Evolutionary conservation across 345 rosid genomes (phyloP).

Genomic region (Hypericum perforatum): DNA sequence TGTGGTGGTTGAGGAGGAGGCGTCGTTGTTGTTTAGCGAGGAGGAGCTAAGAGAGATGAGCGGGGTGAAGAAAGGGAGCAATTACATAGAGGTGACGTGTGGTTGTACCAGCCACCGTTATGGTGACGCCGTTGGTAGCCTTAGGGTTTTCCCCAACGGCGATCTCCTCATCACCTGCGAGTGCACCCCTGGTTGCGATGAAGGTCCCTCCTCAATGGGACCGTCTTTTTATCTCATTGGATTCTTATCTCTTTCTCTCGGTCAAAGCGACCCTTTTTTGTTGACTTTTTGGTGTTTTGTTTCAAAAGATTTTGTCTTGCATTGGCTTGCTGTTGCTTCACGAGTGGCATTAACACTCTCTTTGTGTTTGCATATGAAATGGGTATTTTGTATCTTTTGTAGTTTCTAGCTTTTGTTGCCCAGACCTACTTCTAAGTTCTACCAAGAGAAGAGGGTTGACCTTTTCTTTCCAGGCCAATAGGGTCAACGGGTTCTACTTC

Average conservation of each 20-base stretch:
- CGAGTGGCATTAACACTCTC: too few relatives aligned
- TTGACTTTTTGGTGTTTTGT: too few relatives aligned
- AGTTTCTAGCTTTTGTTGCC: too few relatives aligned
- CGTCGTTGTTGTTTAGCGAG: slow-evolving; percentile 48
- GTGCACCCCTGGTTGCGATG: slow-evolving; percentile 97
- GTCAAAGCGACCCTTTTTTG: too few relatives aligned
- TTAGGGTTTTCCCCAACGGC: slow-evolving; percentile 95
- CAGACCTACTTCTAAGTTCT: too few relatives aligned
- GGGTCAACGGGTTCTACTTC: too few relatives aligned
- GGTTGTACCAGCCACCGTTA: slow-evolving; percentile 98
- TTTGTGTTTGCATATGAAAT: too few relatives aligned
- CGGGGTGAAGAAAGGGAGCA: slow-evolving; percentile 58
- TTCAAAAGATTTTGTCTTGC: too few relatives aligned
- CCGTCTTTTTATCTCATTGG: slow-evolving; percentile 1
- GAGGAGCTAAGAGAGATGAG: slow-evolving; percentile 85
- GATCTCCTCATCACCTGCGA: slow-evolving; percentile 92
- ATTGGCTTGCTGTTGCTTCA: too few relatives aligned
- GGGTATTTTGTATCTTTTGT: too few relatives aligned
- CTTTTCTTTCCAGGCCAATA: too few relatives aligned
- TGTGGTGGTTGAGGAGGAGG: slow-evolving; percentile 34
- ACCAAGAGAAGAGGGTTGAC: too few relatives aligned
- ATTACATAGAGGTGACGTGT: slow-evolving; percentile 85
- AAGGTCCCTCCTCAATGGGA: slow-evolving; percentile 44
- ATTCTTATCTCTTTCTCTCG: not conserved
- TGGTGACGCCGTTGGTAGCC: slow-evolving; percentile 97